Percentiles rank a stretch among this genome's conserved stretches.
Evolutionary conservation across 1,284 basidiomycete species (phyloP).

Genomic region (Sphaerobolus stellatus): DNA sequence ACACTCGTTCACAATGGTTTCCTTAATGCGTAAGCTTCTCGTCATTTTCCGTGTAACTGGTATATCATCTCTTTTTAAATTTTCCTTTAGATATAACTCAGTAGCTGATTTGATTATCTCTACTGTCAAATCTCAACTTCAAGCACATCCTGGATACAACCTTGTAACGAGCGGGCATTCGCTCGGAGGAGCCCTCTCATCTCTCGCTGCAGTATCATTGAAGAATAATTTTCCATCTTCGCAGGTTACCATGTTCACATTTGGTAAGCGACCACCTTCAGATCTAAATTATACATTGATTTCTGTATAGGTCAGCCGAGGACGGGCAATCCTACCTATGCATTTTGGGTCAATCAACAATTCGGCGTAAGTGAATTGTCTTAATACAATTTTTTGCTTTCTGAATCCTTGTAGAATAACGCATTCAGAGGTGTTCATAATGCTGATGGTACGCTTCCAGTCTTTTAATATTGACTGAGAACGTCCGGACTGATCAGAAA

Average conservation of each 20-base stretch:
- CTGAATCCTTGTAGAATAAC: no score
- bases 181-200: constrained; percentile 46
- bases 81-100: constrained; percentile 33
- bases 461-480: no score
- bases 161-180: constrained; percentile 50
- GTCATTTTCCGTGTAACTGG: not conserved
- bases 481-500: no score
- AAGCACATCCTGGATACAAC: constrained; percentile 32
- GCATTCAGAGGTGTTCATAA: no score
- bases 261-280: no score
- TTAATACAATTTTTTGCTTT: no score
- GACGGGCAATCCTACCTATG: constrained; percentile 7
- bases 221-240: constrained; percentile 40
- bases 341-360: no score
- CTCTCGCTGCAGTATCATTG: constrained; percentile 42
- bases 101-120: constrained; percentile 36
- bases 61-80: not conserved
- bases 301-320: constrained; percentile 12
- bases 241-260: no score
- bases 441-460: no score
- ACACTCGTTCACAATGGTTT: constrained; percentile 7
- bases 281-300: not conserved
- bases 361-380: no score
- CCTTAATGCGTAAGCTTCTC: constrained; percentile 4
- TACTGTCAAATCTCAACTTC: constrained; percentile 35